A percentile compares a stretch with the other conserved stretches of the same genome.
Evolutionary conservation across 1,284 basidiomycete genomes (phyloP).

Genomic region (Phaffia rhodozyma): DNA sequence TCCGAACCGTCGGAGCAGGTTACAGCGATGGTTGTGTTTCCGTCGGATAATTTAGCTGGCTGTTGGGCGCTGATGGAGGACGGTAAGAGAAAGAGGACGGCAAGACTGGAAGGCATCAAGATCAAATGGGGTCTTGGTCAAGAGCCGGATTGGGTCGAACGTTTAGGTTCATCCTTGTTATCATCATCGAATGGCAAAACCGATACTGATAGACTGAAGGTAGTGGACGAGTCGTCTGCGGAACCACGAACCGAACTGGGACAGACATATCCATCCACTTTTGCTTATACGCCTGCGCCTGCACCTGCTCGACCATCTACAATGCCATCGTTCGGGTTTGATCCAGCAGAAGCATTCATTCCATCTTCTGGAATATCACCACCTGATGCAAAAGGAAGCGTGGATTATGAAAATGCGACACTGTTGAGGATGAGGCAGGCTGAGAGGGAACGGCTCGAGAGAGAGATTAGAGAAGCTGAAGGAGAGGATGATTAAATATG

Average conservation of each 20-base stretch:
- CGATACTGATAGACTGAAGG: too few species aligned
- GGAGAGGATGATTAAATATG: not conserved
- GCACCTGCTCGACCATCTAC: not conserved
- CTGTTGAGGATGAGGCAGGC: conserved; percentile 18
- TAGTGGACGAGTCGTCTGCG: too few species aligned
- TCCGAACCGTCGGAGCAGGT: conserved; percentile 24
- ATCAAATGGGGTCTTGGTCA: conserved; percentile 14
- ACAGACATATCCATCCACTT: not conserved
- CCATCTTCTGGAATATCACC: not conserved
- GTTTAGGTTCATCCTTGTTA: not conserved
- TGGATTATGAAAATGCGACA: conserved; percentile 17
- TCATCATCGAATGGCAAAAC: not conserved
- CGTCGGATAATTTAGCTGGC: conserved; percentile 38
- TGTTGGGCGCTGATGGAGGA: conserved; percentile 33
- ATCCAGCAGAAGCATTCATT: not conserved
- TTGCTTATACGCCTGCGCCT: not conserved
- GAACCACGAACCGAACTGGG: not conserved
- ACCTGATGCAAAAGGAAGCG: not conserved
- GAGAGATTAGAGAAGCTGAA: conserved; percentile 18
- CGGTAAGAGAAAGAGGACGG: not conserved
- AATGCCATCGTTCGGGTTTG: conserved; percentile 13
- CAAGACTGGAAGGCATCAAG: conserved; percentile 3
- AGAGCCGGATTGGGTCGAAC: conserved; percentile 14
- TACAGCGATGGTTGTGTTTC: conserved; percentile 37
- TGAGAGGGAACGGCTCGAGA: conserved; percentile 17